Evolutionary conservation across 169 alveolate genomes (phyloP).

Genomic region (Cryptosporidium andersoni): DNA sequence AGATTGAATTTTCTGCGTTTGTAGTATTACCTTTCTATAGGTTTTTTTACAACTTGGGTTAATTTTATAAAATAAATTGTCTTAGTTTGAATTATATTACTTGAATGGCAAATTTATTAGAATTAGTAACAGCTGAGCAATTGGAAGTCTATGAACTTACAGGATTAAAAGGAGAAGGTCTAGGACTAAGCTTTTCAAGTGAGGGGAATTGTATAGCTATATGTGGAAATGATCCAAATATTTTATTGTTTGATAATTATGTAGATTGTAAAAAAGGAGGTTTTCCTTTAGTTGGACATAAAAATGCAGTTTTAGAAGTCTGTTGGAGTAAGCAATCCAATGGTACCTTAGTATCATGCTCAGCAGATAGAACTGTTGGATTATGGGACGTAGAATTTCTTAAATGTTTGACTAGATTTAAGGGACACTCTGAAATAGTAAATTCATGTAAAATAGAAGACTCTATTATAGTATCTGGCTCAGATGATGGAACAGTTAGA

Average conservation of each 20-base stretch:
- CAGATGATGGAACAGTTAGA: conserved; percentile 59
- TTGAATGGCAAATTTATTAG: too few relatives aligned
- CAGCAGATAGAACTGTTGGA: conserved; percentile 67
- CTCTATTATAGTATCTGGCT: conserved; percentile 26
- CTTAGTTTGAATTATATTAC: too few relatives aligned
- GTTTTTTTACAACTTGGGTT: too few relatives aligned
- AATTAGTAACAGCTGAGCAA: too few relatives aligned
- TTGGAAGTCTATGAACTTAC: conserved; percentile 62
- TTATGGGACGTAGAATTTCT: conserved; percentile 43
- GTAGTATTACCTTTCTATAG: too few relatives aligned
- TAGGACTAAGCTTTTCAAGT: conserved; percentile 22
- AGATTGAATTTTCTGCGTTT: too few relatives aligned
- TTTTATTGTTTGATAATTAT: conserved; percentile 22
- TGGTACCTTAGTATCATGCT: conserved; percentile 30
- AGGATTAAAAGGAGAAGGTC: conserved; percentile 55
- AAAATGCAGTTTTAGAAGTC: conserved; percentile 51
- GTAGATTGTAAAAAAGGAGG: conserved; percentile 3
- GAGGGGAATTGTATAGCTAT: conserved; percentile 43
- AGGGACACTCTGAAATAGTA: conserved; percentile 56
- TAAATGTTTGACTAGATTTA: conserved; percentile 29
- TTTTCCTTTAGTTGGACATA: conserved; percentile 34
- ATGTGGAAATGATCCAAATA: conserved; percentile 49
- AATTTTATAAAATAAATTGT: too few relatives aligned
- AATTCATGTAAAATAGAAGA: conserved; percentile 36
- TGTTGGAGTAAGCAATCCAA: conserved; percentile 45